These are phyloP conservation scores for Coemansia sp. DNA, from an alignment of 192 early-diverging fungal species.

Conservation along the genomic window DNA sequence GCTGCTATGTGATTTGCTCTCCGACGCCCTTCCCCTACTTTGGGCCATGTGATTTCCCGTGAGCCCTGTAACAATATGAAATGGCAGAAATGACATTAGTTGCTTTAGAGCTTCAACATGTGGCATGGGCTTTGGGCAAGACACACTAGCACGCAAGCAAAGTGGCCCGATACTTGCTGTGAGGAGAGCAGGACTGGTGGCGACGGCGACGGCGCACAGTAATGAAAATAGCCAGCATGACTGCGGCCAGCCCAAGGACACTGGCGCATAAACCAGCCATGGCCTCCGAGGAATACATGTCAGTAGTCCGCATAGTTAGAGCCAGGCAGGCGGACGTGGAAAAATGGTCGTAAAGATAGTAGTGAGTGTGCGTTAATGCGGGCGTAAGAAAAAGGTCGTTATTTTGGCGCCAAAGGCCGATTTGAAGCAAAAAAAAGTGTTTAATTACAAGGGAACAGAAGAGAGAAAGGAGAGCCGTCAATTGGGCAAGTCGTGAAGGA, in stretches of 20 bases:
- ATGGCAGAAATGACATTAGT: not conserved
- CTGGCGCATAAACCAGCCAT: constrained; percentile 20
- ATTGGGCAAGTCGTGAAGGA: not conserved
- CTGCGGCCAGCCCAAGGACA: constrained; percentile 11
- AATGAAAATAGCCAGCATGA: not conserved
- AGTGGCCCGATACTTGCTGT: constrained; percentile 13
- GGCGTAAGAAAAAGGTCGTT: not conserved
- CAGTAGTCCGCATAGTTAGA: not conserved
- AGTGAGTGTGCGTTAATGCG: not conserved
- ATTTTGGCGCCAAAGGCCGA: not conserved
- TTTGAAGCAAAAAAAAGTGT: not conserved
- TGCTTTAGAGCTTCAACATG: not conserved
- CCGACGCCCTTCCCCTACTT: no score
- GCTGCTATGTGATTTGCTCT: no score
- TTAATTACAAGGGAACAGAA: not conserved
- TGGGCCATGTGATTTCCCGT: no score
- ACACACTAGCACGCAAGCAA: not conserved
- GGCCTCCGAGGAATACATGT: constrained; percentile 7
- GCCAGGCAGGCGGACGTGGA: not conserved
- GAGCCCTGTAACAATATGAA: no score
- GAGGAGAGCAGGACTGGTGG: constrained; percentile 8
- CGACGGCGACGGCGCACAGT: constrained; percentile 12
- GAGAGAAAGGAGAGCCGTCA: not conserved
- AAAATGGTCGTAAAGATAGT: not conserved
- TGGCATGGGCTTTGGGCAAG: not conserved